Conservation (phyloP, 805 yeast genomes). For the Saturnispora sekii region DNA sequence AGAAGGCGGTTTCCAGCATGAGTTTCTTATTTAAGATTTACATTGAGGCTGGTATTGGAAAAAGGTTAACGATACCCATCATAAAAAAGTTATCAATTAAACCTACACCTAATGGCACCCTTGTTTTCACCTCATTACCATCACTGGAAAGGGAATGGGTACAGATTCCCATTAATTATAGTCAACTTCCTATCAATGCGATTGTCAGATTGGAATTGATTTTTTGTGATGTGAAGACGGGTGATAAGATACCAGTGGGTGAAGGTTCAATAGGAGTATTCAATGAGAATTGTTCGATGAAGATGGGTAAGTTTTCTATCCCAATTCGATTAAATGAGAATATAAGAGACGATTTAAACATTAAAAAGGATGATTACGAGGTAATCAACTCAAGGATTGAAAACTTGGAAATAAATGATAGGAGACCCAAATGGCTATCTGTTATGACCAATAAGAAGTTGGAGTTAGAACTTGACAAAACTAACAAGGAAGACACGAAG, state of each 20-base stretch:
- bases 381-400: background rate
- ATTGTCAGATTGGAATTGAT: slow-evolving; percentile 52
- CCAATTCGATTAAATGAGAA: slow-evolving; percentile 25
- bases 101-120: too few species aligned
- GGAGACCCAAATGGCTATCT: slow-evolving; percentile 59
- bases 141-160: slow-evolving; percentile 39
- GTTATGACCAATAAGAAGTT: slow-evolving; percentile 31
- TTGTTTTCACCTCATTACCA: background rate
- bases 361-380: background rate
- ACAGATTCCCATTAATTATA: slow-evolving; percentile 58
- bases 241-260: slow-evolving; percentile 45
- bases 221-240: slow-evolving; percentile 51
- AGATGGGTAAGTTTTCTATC: slow-evolving; percentile 54
- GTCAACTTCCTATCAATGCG: slow-evolving; percentile 59
- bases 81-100: slow-evolving; percentile 14
- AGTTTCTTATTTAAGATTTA: slow-evolving; percentile 8
- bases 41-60: slow-evolving; percentile 30
- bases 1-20: slow-evolving; percentile 9
- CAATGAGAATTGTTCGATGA: slow-evolving; percentile 21
- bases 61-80: slow-evolving; percentile 36
- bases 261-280: slow-evolving; percentile 51
- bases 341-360: too few species aligned
- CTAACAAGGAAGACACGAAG: slow-evolving; percentile 16
- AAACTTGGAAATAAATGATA: slow-evolving; percentile 18
- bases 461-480: slow-evolving; percentile 38